Percentiles rank a stretch among this genome's conserved stretches.
Evolutionary conservation across 345 rosid species (phyloP).

Genomic region (Salix viminalis): DNA sequence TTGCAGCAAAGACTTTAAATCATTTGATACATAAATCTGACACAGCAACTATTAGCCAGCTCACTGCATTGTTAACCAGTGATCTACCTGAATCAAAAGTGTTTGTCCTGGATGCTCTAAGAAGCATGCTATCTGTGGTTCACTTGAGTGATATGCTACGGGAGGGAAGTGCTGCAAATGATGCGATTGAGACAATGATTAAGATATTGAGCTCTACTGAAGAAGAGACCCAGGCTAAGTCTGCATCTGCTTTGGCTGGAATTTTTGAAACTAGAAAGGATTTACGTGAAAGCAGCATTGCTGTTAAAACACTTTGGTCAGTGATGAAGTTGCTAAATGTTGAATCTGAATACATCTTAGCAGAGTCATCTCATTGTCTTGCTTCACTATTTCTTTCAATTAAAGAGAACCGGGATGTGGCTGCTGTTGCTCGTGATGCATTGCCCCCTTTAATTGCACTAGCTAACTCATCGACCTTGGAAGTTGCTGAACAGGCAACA

Average conservation of each 20-base stretch:
- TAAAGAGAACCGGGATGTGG: constrained; percentile 88
- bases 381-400: constrained; percentile 88
- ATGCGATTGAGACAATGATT: constrained; percentile 95
- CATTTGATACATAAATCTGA: constrained; percentile 97
- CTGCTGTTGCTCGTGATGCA: constrained; percentile 76
- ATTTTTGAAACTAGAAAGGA: constrained; percentile 78
- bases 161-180: constrained; percentile 98
- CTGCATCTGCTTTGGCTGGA: constrained; percentile 92
- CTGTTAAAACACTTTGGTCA: constrained; percentile 69
- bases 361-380: constrained; percentile 71
- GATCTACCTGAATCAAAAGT: constrained; percentile 96
- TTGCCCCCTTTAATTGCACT: constrained; percentile 60
- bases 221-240: constrained; percentile 95
- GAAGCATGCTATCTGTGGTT: constrained; percentile 92
- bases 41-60: constrained; percentile 95
- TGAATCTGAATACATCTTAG: constrained; percentile 76
- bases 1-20: constrained; percentile 94
- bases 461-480: constrained; percentile 72
- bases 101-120: constrained; percentile 88
- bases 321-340: constrained; percentile 69
- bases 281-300: constrained; percentile 84
- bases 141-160: constrained; percentile 68
- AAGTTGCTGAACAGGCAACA: constrained; percentile 90
- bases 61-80: constrained; percentile 88
- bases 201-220: constrained; percentile 76